These are phyloP conservation scores for Paraurostyla sp. DNA, from an alignment of 73 alveolate genomes.

Conservation along the genomic window DNA sequence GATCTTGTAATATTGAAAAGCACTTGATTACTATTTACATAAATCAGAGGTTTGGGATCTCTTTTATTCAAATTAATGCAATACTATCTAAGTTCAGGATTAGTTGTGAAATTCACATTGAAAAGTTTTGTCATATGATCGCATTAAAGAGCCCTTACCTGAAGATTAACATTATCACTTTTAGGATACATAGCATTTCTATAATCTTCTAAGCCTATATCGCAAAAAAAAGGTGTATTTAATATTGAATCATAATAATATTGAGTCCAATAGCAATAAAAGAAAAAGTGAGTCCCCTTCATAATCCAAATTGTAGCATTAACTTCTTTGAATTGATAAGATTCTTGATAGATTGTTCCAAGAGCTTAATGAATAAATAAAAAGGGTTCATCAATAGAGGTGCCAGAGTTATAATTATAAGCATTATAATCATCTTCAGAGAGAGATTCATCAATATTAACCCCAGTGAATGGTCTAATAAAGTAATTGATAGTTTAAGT, in stretches of 20 bases:
- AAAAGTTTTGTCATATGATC: background rate
- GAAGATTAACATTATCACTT: background rate
- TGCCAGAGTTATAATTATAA: background rate
- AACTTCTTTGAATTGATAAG: background rate
- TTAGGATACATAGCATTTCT: background rate
- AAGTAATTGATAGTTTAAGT: no score
- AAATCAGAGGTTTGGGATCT: background rate
- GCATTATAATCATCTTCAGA: no score
- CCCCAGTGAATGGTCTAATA: no score
- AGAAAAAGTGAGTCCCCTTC: background rate
- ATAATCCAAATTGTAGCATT: conserved; percentile 6
- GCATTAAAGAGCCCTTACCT: background rate
- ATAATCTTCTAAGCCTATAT: background rate
- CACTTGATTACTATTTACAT: no score
- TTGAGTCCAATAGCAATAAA: background rate
- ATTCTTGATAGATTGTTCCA: background rate
- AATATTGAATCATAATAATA: no score
- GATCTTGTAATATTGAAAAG: no score
- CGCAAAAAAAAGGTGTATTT: background rate
- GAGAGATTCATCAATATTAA: no score
- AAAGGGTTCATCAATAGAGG: background rate
- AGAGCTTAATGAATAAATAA: background rate
- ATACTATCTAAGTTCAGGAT: background rate
- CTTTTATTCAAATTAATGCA: background rate
- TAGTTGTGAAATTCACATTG: background rate